Base-by-base conservation (phyloP, 2,329 filamentous ascomycete genomes). In the Talaromyces albobiverticillius region DNA sequence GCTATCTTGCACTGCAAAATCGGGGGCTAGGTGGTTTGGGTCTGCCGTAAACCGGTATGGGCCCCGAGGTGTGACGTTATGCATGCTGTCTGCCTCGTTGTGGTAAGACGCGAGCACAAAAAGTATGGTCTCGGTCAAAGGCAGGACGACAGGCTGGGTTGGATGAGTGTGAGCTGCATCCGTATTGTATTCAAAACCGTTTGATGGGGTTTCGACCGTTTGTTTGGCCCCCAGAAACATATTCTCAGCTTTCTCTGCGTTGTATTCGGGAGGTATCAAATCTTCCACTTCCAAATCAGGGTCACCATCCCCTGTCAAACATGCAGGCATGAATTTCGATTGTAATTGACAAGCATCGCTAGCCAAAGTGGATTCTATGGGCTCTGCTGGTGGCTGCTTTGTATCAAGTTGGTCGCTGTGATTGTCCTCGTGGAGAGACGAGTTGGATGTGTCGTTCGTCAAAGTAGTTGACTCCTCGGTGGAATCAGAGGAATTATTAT, bases 31-130 rank as follows among this genome's bases (percentile, higher is more conserved):
- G 38, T 54, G 52, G 5, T 13, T 18, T 8, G 46, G 45, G 40
- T 54, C 25, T 34, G 41, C 22, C 29, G 29, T 26, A 6, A 36
- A 54, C 7, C n/a, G 34, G 14, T 54, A 45, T n/a, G 46, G 46
- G 7, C 36, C 45, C 23, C 6, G 9, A 13, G 45, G 45, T 14
- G 23, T 34, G 9, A 5, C 4, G 11, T 31, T 11, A 16, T 40
- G 32, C 5, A 16, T 16, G 4, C 32, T 6, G 14, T 36, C 32
- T 16, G 3, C 14, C 8, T 36, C 8, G 2, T 36, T 7, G 32
- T 3, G n/a, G 14, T 16, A 16, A 3, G 8, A 8, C n/a, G 32
- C 16, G 32, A 6, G 11, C 2, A 14, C 31, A 14, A 14, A 14
- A n/a, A 34, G 31, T 6, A n/a, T 34, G 9, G 31, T 3, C n/a